Evolutionary conservation across 2,329 filamentous ascomycete species (phyloP), one percentile per base, ranked within the genome.

Genomic region (Cladophialophora chaetospira): DNA sequence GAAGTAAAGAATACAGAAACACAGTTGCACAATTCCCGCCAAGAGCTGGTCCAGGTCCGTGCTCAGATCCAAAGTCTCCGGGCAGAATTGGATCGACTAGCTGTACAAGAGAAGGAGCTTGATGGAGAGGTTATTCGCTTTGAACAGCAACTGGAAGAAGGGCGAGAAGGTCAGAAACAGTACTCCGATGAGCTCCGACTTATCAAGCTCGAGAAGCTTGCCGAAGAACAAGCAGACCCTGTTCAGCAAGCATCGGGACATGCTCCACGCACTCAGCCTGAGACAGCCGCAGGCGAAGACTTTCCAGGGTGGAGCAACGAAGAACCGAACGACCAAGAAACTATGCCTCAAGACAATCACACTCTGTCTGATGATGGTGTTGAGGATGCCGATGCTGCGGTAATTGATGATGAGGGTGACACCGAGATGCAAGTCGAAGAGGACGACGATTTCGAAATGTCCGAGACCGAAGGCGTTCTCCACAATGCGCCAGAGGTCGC

Each of bases 141-240:
- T 5, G 68, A 69, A 43, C 65, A 69, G 11, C 66, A 72, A 13
- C 71, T 72, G 45, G 66, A 67, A 70, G 75, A 64, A 67, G 72
- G 70, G 60, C 71, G 69, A 66, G 72, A 64, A 65, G 75, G 70
- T 38, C 72, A 74, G 60, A 70, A 72, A 51, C 70, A 72, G 43
- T 74, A 82, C 38, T 66, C 76, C 4, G 70, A 74, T 28, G 79
- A 82, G 62, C 69, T 82, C n/a, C 74, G 77, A 57, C 68, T 67
- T 48, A 70, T 82, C 17, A 76, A 75, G 35, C 65, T 78, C 36
- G 75, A 81, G 53, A 77, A 77, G 29, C 33, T 59, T 8, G 60
- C 57, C n/a, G 57, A 62, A 59, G 46, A 36, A 26, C 46, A 58
- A 38, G 47, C 23, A 42, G 21, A n/a, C 5, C 40, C 48, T n/a